Percentiles rank a stretch among this genome's conserved stretches.
Evolutionary conservation across 371 early-diverging fungal species (phyloP).

Genomic region (Dichotomocladium elegans): DNA sequence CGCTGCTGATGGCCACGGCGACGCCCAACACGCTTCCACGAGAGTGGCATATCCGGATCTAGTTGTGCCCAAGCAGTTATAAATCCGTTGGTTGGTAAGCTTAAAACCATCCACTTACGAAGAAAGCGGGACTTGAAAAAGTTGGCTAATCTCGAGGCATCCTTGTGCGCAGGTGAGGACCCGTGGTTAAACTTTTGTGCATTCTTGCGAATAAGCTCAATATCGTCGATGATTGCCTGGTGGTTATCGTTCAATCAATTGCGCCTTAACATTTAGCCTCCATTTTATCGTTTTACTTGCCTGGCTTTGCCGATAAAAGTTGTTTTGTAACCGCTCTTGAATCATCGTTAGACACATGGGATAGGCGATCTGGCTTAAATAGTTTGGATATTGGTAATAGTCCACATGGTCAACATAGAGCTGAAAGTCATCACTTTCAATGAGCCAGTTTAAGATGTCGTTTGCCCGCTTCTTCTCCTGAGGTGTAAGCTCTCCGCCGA

Average conservation of each 20-base stretch:
- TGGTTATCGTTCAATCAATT: no score
- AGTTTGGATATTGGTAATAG: conserved; percentile 60
- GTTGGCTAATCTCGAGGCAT: conserved; percentile 55
- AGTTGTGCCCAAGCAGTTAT: no score
- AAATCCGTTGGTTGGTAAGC: no score
- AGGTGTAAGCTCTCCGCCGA: conserved; percentile 4
- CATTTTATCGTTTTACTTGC: conserved; percentile 16
- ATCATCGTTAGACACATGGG: conserved; percentile 68
- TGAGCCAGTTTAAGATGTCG: conserved; percentile 34
- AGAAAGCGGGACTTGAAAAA: conserved; percentile 51
- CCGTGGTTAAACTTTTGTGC: conserved; percentile 67
- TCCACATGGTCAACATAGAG: conserved; percentile 69
- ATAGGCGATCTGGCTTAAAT: conserved; percentile 63
- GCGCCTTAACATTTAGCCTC: no score
- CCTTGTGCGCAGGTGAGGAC: conserved; percentile 51
- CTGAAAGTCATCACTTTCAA: conserved; percentile 39
- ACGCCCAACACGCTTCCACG: conserved; percentile 17
- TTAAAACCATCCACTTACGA: no score
- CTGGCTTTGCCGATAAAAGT: conserved; percentile 60
- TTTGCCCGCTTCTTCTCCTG: conserved; percentile 27
- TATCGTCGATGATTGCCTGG: conserved; percentile 63
- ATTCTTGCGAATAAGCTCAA: conserved; percentile 63
- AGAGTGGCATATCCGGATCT: conserved; percentile 47
- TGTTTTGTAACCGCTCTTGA: conserved; percentile 46
- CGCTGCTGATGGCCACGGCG: conserved; percentile 29